Evolutionary conservation across 2,329 filamentous ascomycete species (phyloP).

Genomic region (Xylariaceae sp.): DNA sequence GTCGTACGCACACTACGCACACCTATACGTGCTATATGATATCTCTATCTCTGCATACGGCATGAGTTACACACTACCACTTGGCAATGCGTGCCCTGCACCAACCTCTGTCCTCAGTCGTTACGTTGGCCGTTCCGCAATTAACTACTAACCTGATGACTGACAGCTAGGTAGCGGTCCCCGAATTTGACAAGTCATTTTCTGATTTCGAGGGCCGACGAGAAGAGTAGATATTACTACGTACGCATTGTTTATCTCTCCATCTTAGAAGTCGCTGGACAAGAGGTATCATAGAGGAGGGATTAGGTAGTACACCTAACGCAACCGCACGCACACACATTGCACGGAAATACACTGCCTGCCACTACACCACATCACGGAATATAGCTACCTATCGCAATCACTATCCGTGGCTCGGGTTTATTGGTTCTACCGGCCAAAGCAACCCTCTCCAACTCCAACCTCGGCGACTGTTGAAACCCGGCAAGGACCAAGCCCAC

Average conservation of each 20-base stretch:
- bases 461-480: slow-evolving; percentile 23
- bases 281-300: background rate
- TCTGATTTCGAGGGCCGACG: background rate
- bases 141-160: background rate
- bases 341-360: background rate
- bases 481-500: slow-evolving; percentile 18
- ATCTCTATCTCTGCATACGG: background rate
- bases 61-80: background rate
- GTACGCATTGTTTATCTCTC: background rate
- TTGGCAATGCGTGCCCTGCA: background rate
- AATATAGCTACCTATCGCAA: slow-evolving; percentile 10
- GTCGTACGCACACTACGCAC: background rate
- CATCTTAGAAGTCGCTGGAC: background rate
- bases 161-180: background rate
- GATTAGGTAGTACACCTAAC: too few species aligned
- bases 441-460: slow-evolving; percentile 16
- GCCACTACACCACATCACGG: too few species aligned
- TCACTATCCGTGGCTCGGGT: slow-evolving; percentile 21
- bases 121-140: background rate
- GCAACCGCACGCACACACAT: background rate
- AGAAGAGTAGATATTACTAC: background rate
- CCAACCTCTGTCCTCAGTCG: background rate
- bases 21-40: background rate
- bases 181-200: background rate
- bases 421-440: slow-evolving; percentile 19